Evolutionary conservation across 179 eudicot genomes (phyloP).

Genomic region (Corrigiola litoralis): DNA sequence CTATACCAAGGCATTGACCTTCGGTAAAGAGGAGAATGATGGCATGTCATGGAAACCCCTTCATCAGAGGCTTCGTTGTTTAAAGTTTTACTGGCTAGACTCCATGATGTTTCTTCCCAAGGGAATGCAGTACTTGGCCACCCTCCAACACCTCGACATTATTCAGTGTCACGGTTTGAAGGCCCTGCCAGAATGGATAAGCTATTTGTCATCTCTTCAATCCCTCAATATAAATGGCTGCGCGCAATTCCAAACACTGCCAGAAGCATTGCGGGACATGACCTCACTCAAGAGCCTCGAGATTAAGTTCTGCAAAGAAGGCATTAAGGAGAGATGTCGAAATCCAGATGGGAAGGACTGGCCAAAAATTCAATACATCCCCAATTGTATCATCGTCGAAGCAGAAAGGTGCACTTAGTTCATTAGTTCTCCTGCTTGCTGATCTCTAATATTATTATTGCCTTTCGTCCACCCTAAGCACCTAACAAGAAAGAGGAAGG

Average conservation of each 20-base stretch:
- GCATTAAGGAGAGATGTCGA: neutral
- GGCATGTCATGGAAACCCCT: conserved; percentile 7
- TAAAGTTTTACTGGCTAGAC: neutral
- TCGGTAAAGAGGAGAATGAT: neutral
- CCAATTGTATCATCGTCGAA: neutral
- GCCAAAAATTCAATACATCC: conserved; percentile 6
- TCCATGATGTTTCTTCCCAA: neutral
- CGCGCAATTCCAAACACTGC: neutral
- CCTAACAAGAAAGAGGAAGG: too few species aligned
- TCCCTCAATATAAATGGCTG: neutral
- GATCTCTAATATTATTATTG: too few species aligned
- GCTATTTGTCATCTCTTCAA: conserved; percentile 1
- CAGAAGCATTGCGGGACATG: neutral
- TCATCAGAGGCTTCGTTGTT: neutral
- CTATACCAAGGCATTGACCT: neutral
- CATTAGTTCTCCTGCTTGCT: too few species aligned
- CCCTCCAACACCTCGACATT: neutral
- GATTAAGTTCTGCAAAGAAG: neutral
- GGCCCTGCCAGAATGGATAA: conserved; percentile 1
- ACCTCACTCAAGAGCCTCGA: neutral
- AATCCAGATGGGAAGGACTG: neutral
- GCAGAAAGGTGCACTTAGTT: too few species aligned
- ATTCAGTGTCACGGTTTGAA: neutral
- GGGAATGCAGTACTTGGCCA: neutral
- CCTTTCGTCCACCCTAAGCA: too few species aligned